Evolutionary conservation across 805 yeast genomes (phyloP), one percentile per base, ranked within the genome.

Genomic region (Maudiozyma pseudohumilis): DNA sequence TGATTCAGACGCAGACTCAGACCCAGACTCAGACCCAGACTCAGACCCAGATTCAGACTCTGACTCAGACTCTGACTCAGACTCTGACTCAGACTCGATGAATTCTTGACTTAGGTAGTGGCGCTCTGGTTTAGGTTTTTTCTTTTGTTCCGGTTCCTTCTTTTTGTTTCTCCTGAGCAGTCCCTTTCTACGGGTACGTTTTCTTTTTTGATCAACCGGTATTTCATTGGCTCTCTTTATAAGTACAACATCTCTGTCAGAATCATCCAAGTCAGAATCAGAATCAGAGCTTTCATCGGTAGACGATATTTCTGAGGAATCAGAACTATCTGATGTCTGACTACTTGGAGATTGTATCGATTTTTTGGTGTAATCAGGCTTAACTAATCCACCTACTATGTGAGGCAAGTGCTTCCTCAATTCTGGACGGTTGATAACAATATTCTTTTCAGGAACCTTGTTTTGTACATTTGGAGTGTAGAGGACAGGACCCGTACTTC

Each of bases 51-150:
- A 23, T 23, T 9, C 9, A 9, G 26, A 23, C 12, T n/a, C n/a
- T n/a, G n/a, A n/a, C n/a, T n/a, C n/a, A n/a, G n/a, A n/a, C n/a
- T 31, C 34, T 5, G 5, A 5, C 5, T 25, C 29, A 17, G 21
- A 15, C 20, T 27, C 30, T 5, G 32, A 20, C 11, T 28, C 37
- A 3, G 19, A 13, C 7, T 19, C 25, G 4, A 34, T 12, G 16
- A 27, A 34, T n/a, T 34, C 37, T 8, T 31, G 37, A 4, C 32
- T 34, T n/a, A n/a, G n/a, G n/a, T n/a, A n/a, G n/a, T n/a, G n/a
- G n/a, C n/a, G n/a, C n/a, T n/a, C 25, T 23, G 8, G 8, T 9
- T 23, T 23, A 9, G 11, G 11, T 23, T 23, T 23, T 9, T 9
- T 23, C 25, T 23, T 23, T 23, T 23, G 25, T 23, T 23, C 11